A percentile compares a stretch with the other conserved stretches of the same genome.
phyloP scores from a whole-genome alignment of 2,329 filamentous ascomycete species.

The Mollisia scopiformis region DNA sequence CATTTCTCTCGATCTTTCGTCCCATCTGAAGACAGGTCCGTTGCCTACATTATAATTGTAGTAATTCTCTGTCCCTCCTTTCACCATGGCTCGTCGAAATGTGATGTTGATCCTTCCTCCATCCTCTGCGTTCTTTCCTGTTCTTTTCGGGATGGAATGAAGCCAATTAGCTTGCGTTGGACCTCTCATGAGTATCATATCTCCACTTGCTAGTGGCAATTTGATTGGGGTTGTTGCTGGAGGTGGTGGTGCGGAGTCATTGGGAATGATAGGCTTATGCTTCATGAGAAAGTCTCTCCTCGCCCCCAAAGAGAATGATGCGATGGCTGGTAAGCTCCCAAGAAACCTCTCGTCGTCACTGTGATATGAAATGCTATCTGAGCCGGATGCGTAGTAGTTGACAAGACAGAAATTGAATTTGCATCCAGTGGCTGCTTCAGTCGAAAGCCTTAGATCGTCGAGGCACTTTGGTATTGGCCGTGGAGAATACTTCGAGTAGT shows the following conservation, averaged over 20 bases:
- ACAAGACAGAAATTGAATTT: conserved; percentile 79
- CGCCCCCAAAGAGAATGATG: conserved; percentile 74
- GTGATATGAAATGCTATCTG: conserved; percentile 79
- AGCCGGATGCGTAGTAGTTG: conserved; percentile 80
- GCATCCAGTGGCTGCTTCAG: conserved; percentile 68
- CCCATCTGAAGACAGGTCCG: conserved; percentile 71
- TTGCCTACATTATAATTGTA: conserved; percentile 81
- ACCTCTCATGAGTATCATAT: conserved; percentile 81
- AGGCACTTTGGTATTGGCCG: conserved; percentile 74
- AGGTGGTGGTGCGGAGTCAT: conserved; percentile 29
- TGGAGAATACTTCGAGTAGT: conserved; percentile 58
- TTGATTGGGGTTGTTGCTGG: conserved; percentile 49
- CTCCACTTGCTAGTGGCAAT: conserved; percentile 63
- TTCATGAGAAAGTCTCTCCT: conserved; percentile 78
- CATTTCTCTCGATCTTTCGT: conserved; percentile 52
- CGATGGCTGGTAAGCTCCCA: conserved; percentile 69
- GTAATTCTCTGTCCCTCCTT: conserved; percentile 78
- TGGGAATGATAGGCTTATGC: conserved; percentile 63
- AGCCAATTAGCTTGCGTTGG: conserved; percentile 76
- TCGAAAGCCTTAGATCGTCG: conserved; percentile 61
- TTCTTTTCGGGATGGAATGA: conserved; percentile 77
- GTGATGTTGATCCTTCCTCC: conserved; percentile 77
- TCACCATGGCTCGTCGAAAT: conserved; percentile 71
- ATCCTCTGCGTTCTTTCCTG: conserved; percentile 63
- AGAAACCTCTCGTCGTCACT: conserved; percentile 82